Conservation (phyloP, 495 filamentous ascomycete species). For the Penicillium dipodomyicola region DNA sequence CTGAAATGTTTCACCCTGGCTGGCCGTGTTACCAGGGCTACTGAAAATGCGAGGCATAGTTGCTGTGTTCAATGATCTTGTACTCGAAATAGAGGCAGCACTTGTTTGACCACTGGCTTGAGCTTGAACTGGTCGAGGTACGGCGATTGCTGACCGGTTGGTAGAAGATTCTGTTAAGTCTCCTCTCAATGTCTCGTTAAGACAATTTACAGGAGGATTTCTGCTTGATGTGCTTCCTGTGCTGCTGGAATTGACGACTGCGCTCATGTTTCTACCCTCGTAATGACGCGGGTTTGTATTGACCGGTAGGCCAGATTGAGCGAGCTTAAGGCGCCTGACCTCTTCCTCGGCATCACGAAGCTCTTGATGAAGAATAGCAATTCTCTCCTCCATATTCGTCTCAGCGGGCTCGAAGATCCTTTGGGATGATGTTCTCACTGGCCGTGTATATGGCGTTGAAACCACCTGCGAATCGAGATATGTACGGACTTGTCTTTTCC, state of each 20-base stretch:
- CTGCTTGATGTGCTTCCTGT: neutral
- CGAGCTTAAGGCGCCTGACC: neutral
- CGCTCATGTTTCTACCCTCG: neutral
- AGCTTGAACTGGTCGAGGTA: neutral
- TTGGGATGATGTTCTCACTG: neutral
- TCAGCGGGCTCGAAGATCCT: neutral
- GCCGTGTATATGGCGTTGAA: neutral
- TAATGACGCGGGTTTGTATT: neutral
- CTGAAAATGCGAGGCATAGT: neutral
- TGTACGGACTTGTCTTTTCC: conserved; percentile 18
- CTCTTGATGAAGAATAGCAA: neutral
- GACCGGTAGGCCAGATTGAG: neutral
- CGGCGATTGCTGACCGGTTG: neutral
- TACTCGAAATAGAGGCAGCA: neutral
- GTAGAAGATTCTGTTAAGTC: neutral
- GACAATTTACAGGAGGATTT: neutral
- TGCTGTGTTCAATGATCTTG: neutral
- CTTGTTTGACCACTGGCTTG: neutral
- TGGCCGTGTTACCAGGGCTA: neutral
- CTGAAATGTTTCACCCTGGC: neutral
- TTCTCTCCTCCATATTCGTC: neutral
- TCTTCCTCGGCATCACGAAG: neutral
- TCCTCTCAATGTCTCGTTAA: neutral
- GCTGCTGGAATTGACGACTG: neutral
- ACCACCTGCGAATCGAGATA: conserved; percentile 10